Conservation (phyloP, 148 eudicot species). For the Rhododendron mucronatum region DNA sequence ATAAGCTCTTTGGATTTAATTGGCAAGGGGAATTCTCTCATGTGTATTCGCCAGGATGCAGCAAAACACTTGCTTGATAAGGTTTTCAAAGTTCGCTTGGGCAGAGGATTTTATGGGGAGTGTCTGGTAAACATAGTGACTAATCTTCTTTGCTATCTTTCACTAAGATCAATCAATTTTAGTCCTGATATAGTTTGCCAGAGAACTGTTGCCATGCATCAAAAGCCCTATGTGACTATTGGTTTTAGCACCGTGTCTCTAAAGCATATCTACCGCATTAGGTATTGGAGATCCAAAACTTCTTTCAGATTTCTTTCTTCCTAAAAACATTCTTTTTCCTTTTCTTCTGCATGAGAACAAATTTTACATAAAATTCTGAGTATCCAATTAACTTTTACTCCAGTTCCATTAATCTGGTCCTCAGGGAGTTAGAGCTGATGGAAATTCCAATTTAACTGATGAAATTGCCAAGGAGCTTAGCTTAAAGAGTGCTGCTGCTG, state of each 20-base stretch:
- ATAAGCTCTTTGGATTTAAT: constrained; percentile 46
- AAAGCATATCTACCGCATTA: neutral
- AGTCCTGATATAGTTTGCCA: neutral
- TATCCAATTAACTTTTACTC: constrained; percentile 2
- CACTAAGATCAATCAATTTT: neutral
- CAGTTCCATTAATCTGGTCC: constrained; percentile 12
- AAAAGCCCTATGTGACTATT: neutral
- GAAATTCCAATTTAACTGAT: constrained; percentile 50
- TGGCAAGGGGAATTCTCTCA: constrained; percentile 44
- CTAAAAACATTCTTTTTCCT: neutral
- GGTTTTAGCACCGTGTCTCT: neutral
- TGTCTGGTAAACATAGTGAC: constrained; percentile 55
- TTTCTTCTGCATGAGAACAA: neutral
- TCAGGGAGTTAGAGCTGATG: constrained; percentile 84
- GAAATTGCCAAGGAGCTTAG: constrained; percentile 83
- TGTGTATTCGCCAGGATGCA: constrained; percentile 37
- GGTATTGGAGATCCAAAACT: neutral
- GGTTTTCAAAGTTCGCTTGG: constrained; percentile 62
- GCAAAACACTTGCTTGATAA: constrained; percentile 48
- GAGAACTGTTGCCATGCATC: neutral
- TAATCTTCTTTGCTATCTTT: constrained; percentile 4
- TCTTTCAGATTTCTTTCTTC: neutral
- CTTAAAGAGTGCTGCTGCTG: constrained; percentile 73
- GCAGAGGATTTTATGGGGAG: constrained; percentile 78
- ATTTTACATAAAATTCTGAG: neutral